These are phyloP conservation scores for Ormosia semicastrata DNA, from an alignment of 306 rosid species.

Conservation along the genomic window DNA sequence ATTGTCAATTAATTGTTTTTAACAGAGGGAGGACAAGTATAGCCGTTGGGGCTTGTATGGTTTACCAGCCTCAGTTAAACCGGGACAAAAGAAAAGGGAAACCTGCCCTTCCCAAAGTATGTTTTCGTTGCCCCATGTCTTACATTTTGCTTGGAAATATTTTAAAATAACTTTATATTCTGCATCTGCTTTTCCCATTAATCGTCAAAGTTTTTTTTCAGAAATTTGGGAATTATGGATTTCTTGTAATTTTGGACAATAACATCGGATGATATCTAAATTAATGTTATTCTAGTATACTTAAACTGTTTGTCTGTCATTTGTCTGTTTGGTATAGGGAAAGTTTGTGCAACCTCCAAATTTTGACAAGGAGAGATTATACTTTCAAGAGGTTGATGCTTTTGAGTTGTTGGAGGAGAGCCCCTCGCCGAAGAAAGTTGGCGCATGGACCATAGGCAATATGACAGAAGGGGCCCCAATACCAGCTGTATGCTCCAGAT, in stretches of 20 bases:
- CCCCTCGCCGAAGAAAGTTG: conserved; percentile 82
- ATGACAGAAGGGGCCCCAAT: conserved; percentile 40
- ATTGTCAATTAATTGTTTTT: conserved; percentile 5
- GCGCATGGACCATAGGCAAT: conserved; percentile 57
- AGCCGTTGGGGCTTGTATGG: conserved; percentile 71
- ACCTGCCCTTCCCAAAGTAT: conserved; percentile 75
- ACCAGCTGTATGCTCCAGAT: conserved; percentile 66
- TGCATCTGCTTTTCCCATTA: not conserved
- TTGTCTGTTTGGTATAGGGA: conserved; percentile 40
- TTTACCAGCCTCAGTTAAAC: conserved; percentile 59
- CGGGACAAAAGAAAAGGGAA: conserved; percentile 62
- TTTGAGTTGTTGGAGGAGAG: conserved; percentile 90
- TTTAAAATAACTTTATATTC: not conserved
- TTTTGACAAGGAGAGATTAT: conserved; percentile 68
- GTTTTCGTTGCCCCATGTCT: conserved; percentile 11
- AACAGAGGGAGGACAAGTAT: conserved; percentile 92
- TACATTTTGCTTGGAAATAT: conserved; percentile 2
- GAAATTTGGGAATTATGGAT: not conserved
- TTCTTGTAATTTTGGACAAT: not conserved
- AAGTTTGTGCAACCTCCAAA: conserved; percentile 49
- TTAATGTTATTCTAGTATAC: not conserved
- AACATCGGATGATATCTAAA: not conserved
- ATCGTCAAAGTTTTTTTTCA: not conserved
- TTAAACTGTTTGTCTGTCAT: not conserved
- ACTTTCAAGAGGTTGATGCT: conserved; percentile 90